A percentile compares a stretch with the other conserved stretches of the same genome.
phyloP scores from a whole-genome alignment of 345 rosid species.

The Lagerstroemia speciosa region DNA sequence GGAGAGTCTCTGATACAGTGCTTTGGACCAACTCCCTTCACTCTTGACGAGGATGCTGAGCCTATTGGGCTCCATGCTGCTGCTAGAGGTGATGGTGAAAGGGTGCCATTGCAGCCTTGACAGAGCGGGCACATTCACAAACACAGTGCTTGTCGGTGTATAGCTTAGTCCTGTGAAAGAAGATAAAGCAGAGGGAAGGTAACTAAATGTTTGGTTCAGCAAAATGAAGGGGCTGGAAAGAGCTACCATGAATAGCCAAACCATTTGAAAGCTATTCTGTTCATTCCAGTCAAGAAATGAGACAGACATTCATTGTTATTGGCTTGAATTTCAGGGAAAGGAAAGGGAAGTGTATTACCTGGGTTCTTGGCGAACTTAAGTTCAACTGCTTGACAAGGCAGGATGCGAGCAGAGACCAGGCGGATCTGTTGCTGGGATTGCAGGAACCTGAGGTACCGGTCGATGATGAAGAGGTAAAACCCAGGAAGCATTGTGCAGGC shows the following conservation, averaged over 20 bases:
- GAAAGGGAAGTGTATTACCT: slow-evolving; percentile 12
- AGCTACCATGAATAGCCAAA: too few species aligned
- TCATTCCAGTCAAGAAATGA: too few species aligned
- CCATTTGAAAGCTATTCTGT: too few species aligned
- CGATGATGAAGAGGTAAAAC: slow-evolving; percentile 48
- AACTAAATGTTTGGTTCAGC: too few species aligned
- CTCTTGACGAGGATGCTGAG: slow-evolving; percentile 50
- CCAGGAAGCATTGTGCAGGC: slow-evolving; percentile 45
- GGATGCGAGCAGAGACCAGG: slow-evolving; percentile 32
- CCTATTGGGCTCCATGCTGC: slow-evolving; percentile 43
- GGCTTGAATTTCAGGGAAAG: too few species aligned
- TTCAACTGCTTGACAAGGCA: slow-evolving; percentile 39
- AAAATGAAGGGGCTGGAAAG: too few species aligned
- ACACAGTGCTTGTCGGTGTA: slow-evolving; percentile 55
- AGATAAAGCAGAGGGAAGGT: not conserved
- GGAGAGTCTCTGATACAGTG: slow-evolving; percentile 33
- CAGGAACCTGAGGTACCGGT: slow-evolving; percentile 45
- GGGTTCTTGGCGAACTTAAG: slow-evolving; percentile 45
- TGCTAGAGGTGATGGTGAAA: slow-evolving; percentile 54
- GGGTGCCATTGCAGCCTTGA: slow-evolving; percentile 94
- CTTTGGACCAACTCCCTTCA: slow-evolving; percentile 52
- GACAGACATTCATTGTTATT: too few species aligned
- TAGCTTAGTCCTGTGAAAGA: slow-evolving; percentile 44
- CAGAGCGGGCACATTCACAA: slow-evolving; percentile 60
- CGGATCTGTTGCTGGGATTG: slow-evolving; percentile 36